Conservation (phyloP, 257 asterid genomes). For the Phtheirospermum japonicum region DNA sequence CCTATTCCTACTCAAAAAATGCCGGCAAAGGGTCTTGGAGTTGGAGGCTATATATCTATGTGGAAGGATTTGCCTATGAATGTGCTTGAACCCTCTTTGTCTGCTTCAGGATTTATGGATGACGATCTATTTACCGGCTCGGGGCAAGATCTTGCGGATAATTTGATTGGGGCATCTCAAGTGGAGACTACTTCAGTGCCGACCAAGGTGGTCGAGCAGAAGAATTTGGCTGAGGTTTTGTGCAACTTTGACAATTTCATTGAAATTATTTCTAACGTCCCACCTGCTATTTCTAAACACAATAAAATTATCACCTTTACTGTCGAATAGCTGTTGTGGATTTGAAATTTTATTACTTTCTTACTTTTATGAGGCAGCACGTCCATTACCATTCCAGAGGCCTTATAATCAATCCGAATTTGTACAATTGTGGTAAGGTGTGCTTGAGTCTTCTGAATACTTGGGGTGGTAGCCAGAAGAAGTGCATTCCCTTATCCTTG, state of each 20-base stretch:
- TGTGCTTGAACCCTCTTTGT: constrained; percentile 23
- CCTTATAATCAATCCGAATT: no score
- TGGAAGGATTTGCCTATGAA: constrained; percentile 31
- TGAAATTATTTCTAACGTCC: constrained; percentile 72
- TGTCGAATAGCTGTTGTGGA: no score
- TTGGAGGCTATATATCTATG: constrained; percentile 22
- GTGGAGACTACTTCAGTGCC: constrained; percentile 33
- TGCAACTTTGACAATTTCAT: constrained; percentile 45
- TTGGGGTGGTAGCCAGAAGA: no score
- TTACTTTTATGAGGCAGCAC: no score
- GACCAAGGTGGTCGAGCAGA: constrained; percentile 29
- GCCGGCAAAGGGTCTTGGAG: constrained; percentile 21
- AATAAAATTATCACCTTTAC: not conserved
- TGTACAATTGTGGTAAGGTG: no score
- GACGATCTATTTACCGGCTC: constrained; percentile 24
- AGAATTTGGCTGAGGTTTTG: constrained; percentile 44
- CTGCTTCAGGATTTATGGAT: constrained; percentile 32
- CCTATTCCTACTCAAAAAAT: constrained; percentile 7
- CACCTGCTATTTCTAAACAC: constrained; percentile 50
- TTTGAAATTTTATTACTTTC: no score
- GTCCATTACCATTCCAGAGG: no score
- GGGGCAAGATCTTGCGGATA: constrained; percentile 29
- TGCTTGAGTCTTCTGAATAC: no score
- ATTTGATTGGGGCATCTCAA: constrained; percentile 30
- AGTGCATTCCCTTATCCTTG: no score